These are phyloP conservation scores for Vanrija sp. DNA, from an alignment of 1,284 basidiomycete species.

Conservation along the genomic window DNA sequence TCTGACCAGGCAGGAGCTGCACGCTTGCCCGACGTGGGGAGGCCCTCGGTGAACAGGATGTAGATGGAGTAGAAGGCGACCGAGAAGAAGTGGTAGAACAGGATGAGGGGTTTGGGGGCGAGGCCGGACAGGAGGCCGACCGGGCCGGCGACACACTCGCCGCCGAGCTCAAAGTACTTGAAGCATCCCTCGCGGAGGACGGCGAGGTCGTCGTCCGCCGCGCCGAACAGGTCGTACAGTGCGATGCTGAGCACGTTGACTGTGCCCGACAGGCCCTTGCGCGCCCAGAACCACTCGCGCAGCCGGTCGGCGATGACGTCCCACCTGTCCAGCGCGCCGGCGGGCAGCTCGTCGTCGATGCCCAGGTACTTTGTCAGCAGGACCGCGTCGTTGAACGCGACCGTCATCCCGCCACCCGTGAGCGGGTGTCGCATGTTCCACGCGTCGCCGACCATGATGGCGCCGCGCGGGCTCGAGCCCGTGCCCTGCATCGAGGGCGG, in stretches of 20 bases:
- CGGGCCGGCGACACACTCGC: conserved; percentile 81
- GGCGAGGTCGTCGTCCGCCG: conserved; percentile 67
- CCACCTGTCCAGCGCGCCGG: conserved; percentile 58
- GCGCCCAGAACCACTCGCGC: conserved; percentile 73
- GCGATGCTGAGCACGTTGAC: conserved; percentile 89
- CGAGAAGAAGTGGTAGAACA: conserved; percentile 89
- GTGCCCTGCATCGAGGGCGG: conserved; percentile 76
- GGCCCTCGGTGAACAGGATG: conserved; percentile 72
- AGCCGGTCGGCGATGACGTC: conserved; percentile 58
- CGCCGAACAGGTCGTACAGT: conserved; percentile 79
- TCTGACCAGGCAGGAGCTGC: conserved; percentile 53
- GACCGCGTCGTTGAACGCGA: conserved; percentile 80
- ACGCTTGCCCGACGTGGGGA: conserved; percentile 26
- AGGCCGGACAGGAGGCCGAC: conserved; percentile 74
- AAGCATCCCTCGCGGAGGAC: conserved; percentile 91
- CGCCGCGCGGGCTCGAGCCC: conserved; percentile 57
- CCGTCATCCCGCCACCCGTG: conserved; percentile 96
- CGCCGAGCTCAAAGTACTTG: conserved; percentile 94
- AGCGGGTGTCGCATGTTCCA: conserved; percentile 99
- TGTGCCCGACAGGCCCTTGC: conserved; percentile 75
- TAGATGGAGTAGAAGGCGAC: conserved; percentile 93
- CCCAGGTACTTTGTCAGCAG: conserved; percentile 63
- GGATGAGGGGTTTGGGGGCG: conserved; percentile 67
- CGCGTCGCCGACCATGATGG: conserved; percentile 86
- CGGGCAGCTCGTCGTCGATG: conserved; percentile 28